Evolutionary conservation across 179 eudicot genomes (phyloP).

Genomic region (Spinacia oleracea): DNA sequence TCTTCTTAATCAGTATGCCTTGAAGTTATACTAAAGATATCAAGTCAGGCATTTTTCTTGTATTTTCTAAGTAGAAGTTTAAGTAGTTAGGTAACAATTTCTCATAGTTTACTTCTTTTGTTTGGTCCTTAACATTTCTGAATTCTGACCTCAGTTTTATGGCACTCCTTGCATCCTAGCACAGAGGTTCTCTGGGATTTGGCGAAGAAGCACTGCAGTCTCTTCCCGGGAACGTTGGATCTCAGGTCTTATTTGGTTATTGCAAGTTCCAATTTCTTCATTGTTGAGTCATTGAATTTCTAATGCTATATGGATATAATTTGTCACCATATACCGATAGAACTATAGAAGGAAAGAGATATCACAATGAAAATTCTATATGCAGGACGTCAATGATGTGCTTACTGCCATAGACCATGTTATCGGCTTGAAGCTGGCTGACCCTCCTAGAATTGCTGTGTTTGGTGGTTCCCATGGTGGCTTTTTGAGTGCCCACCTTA

Average conservation of each 20-base stretch:
- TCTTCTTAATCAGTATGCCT: neutral
- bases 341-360: neutral
- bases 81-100: neutral
- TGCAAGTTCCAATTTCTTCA: neutral
- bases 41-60: neutral
- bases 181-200: slow-evolving; percentile 92
- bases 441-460: slow-evolving; percentile 72
- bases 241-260: slow-evolving; percentile 53
- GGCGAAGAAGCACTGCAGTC: slow-evolving; percentile 98
- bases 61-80: neutral
- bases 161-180: slow-evolving; percentile 10
- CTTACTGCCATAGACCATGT: slow-evolving; percentile 73
- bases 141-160: neutral
- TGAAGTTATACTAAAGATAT: neutral
- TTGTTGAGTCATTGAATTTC: neutral
- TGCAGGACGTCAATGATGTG: slow-evolving; percentile 85
- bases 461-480: slow-evolving; percentile 98
- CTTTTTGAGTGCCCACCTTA: slow-evolving; percentile 89
- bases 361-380: slow-evolving; percentile 9
- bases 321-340: neutral
- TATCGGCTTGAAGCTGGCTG: slow-evolving; percentile 63
- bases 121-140: neutral
- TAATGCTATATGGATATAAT: neutral
- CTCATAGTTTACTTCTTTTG: neutral
- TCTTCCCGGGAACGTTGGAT: slow-evolving; percentile 84